Evolutionary conservation across 2,329 filamentous ascomycete species (phyloP).

Genomic region (Tricladium varicosporioides): DNA sequence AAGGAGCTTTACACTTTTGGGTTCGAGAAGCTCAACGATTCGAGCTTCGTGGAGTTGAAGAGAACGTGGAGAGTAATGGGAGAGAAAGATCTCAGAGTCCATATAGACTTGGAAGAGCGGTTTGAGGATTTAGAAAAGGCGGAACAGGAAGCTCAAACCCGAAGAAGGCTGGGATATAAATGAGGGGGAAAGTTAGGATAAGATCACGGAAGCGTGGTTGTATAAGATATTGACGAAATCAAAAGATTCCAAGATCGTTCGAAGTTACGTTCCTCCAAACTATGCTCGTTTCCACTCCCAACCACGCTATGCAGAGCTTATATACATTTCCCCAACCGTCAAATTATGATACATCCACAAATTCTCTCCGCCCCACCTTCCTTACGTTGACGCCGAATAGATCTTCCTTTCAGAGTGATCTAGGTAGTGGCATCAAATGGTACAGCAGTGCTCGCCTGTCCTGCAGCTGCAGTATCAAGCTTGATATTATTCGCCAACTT

Average conservation of each 20-base stretch:
- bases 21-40: slow-evolving; percentile 42
- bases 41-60: slow-evolving; percentile 44
- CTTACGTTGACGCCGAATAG: too few species aligned
- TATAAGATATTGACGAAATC: not conserved
- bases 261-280: too few species aligned
- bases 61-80: slow-evolving; percentile 53
- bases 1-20: slow-evolving; percentile 59
- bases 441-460: slow-evolving; percentile 42
- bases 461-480: slow-evolving; percentile 46
- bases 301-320: too few species aligned
- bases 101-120: slow-evolving; percentile 50
- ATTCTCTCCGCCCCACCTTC: too few species aligned
- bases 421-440: slow-evolving; percentile 35
- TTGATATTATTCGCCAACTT: slow-evolving; percentile 55
- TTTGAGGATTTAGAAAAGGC: slow-evolving; percentile 26
- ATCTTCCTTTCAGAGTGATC: not conserved
- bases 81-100: slow-evolving; percentile 61
- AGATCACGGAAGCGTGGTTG: too few species aligned
- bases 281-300: too few species aligned
- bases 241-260: slow-evolving; percentile 1
- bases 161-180: slow-evolving; percentile 5
- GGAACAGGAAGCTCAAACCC: slow-evolving; percentile 1
- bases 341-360: too few species aligned
- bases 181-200: not conserved
- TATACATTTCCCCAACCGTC: too few species aligned